These are phyloP conservation scores for Scheffersomyces quercinus DNA, from an alignment of 1,139 yeast species.

Conservation along the genomic window DNA sequence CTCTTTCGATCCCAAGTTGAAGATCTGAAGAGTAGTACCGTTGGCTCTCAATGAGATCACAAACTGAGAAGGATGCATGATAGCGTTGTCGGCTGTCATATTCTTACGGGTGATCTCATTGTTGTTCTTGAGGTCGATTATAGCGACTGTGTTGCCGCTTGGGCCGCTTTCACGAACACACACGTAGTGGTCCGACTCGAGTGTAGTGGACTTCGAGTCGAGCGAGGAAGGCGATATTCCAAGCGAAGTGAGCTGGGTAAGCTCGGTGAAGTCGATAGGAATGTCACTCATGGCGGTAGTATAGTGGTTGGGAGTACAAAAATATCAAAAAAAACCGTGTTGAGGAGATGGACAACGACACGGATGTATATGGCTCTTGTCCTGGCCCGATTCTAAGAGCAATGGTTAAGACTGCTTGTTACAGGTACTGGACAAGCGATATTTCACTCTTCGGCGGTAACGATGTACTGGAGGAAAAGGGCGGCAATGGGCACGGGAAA, in stretches of 20 bases:
- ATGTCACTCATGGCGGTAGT: conserved; percentile 44
- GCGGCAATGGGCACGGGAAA: neutral
- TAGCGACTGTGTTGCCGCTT: conserved; percentile 85
- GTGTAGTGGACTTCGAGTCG: conserved; percentile 91
- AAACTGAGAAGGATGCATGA: conserved; percentile 87
- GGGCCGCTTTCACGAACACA: conserved; percentile 82
- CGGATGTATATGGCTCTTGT: conserved; percentile 3
- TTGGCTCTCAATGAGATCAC: conserved; percentile 94
- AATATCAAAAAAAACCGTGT: neutral
- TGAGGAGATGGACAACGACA: neutral
- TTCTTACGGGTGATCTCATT: conserved; percentile 78
- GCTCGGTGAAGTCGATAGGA: conserved; percentile 96
- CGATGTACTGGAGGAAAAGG: too few relatives aligned
- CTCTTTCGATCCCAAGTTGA: conserved; percentile 84
- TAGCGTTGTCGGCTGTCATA: conserved; percentile 97
- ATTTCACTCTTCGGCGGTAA: neutral
- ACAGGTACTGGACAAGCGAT: neutral
- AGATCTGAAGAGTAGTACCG: conserved; percentile 93
- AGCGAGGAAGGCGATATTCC: conserved; percentile 83
- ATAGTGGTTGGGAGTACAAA: conserved; percentile 23
- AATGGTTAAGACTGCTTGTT: neutral
- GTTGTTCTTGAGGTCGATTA: conserved; percentile 78
- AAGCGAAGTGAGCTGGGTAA: conserved; percentile 79
- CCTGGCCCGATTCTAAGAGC: conserved; percentile 2
- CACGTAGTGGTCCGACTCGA: conserved; percentile 88